A percentile compares a stretch with the other conserved stretches of the same genome.
Conservation (phyloP, 2,329 filamentous ascomycete species). For the Sporothrix brunneoviolacea region DNA sequence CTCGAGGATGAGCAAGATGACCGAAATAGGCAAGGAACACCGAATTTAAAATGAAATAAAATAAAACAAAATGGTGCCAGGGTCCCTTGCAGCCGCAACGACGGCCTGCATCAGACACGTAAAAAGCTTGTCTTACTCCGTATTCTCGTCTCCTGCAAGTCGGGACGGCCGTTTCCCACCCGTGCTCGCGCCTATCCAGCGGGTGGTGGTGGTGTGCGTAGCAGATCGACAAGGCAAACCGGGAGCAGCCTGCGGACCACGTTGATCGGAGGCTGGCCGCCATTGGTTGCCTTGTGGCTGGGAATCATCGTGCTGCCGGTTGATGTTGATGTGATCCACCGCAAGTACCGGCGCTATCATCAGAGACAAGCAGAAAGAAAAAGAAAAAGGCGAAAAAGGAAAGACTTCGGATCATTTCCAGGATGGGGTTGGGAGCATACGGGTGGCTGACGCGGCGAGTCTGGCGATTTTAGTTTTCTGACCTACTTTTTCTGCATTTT, state of each 20-base stretch:
- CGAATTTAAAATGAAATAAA: neutral
- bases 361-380: neutral
- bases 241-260: neutral
- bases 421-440: neutral
- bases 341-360: constrained; percentile 5
- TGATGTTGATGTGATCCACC: neutral
- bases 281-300: constrained; percentile 12
- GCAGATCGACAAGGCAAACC: constrained; percentile 3
- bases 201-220: neutral
- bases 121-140: constrained; percentile 1
- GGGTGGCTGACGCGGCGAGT: neutral
- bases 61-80: no score
- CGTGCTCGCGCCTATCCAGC: neutral
- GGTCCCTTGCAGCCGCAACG: no score
- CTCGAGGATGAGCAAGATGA: no score
- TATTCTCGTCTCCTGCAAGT: constrained; percentile 3
- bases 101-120: no score
- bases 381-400: neutral
- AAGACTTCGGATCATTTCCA: neutral
- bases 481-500: neutral
- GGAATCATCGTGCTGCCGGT: neutral
- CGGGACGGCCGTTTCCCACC: neutral
- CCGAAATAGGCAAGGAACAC: no score
- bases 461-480: neutral
- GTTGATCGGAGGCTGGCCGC: constrained; percentile 1